Evolutionary conservation across 176 grass and related monocot genomes (phyloP).

Genomic region (Avena eriantha): DNA sequence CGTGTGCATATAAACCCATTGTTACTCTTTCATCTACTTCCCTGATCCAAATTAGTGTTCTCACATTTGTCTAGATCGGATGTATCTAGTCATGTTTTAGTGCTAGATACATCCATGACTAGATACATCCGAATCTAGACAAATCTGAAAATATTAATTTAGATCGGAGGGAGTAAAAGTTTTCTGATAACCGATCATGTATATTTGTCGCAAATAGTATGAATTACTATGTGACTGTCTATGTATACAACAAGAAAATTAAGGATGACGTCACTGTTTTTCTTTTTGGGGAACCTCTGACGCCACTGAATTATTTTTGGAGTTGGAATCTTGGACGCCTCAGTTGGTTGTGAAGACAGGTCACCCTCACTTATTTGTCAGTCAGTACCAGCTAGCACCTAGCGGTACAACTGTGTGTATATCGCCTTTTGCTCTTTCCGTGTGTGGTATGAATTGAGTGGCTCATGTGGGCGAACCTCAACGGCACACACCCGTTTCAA

Average conservation of each 20-base stretch:
- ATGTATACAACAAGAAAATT: neutral
- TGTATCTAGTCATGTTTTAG: too few species aligned
- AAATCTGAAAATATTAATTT: too few species aligned
- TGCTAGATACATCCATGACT: too few species aligned
- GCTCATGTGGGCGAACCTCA: slow-evolving; percentile 2
- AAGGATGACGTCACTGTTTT: neutral
- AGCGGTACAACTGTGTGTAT: neutral
- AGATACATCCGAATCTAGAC: too few species aligned
- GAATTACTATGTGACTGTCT: neutral
- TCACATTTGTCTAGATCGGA: too few species aligned
- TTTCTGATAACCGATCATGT: neutral
- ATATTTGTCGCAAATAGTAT: neutral
- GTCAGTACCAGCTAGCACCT: neutral
- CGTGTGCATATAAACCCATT: too few species aligned
- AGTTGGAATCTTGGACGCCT: neutral
- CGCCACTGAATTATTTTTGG: too few species aligned
- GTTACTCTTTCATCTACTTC: too few species aligned
- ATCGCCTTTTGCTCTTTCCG: neutral
- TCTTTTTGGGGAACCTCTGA: too few species aligned
- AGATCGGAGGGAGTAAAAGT: too few species aligned
- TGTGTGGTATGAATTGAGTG: slow-evolving; percentile 7
- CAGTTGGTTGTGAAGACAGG: neutral
- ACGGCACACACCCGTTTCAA: neutral
- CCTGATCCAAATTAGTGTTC: too few species aligned
- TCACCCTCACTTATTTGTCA: neutral